These are phyloP conservation scores for Pyricularia sp. DNA, from an alignment of 2,329 filamentous ascomycete species.

Conservation along the genomic window DNA sequence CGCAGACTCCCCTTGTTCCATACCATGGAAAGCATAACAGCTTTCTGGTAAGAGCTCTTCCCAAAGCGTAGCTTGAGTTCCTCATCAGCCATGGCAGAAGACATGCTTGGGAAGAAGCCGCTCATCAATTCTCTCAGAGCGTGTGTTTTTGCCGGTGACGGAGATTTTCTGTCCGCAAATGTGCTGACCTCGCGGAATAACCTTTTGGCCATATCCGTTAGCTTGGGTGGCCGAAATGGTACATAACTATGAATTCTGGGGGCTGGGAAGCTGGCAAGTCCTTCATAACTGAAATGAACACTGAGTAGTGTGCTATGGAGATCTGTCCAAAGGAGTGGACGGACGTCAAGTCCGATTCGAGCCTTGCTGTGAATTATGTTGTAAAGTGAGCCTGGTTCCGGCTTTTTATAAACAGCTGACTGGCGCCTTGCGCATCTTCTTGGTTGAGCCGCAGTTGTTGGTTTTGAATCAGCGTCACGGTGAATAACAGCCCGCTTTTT, in stretches of 20 bases:
- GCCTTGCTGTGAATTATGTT: constrained; percentile 36
- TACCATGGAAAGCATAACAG: constrained; percentile 32
- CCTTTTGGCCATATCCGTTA: constrained; percentile 27
- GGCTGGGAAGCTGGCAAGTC: background rate
- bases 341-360: constrained; percentile 33
- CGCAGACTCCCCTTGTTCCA: constrained; percentile 29
- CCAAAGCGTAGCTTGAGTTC: constrained; percentile 40
- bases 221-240: constrained; percentile 11
- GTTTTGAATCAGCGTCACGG: background rate
- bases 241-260: constrained; percentile 1
- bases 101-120: constrained; percentile 26
- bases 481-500: background rate
- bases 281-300: background rate
- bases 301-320: constrained; percentile 21
- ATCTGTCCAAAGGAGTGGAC: constrained; percentile 44
- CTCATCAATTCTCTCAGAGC: constrained; percentile 31
- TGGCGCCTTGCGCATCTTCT: background rate
- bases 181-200: constrained; percentile 30
- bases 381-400: constrained; percentile 36
- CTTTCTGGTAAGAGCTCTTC: constrained; percentile 27
- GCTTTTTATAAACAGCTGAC: constrained; percentile 20
- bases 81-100: constrained; percentile 19
- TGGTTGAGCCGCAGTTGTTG: background rate
- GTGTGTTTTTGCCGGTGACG: constrained; percentile 21
- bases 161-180: constrained; percentile 17